Conservation (phyloP, 148 eudicot species). For the Chenopodium suecicum region DNA sequence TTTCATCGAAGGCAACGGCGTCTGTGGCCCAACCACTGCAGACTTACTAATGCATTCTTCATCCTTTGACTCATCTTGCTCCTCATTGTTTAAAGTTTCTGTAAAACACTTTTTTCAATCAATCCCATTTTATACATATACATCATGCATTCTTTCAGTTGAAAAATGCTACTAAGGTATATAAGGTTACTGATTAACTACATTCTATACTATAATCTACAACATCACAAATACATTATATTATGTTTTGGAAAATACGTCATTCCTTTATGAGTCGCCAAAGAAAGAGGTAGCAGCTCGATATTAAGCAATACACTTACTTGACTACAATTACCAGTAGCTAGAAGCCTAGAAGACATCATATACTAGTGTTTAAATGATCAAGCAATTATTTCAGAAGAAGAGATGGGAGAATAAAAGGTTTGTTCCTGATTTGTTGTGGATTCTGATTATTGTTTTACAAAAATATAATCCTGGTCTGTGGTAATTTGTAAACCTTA, state of each 20-base stretch:
- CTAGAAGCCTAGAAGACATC: too few relatives aligned
- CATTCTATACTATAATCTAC: neutral
- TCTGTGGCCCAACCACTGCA: slow-evolving; percentile 11
- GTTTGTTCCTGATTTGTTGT: too few relatives aligned
- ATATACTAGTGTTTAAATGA: too few relatives aligned
- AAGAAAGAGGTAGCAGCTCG: neutral
- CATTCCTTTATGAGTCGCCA: neutral
- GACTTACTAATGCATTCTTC: neutral
- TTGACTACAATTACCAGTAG: neutral
- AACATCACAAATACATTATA: neutral
- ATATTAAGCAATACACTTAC: neutral
- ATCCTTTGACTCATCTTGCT: neutral
- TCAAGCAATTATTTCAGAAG: too few relatives aligned
- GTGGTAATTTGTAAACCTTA: neutral
- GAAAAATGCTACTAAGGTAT: neutral
- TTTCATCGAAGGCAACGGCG: slow-evolving; percentile 11
- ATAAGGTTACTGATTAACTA: too few relatives aligned
- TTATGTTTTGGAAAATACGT: neutral
- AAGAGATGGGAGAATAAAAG: too few relatives aligned
- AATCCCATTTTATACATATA: neutral
- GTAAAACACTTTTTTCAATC: neutral
- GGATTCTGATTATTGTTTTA: too few relatives aligned
- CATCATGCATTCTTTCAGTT: neutral
- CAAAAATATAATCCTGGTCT: too few relatives aligned
- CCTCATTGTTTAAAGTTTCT: slow-evolving; percentile 13